Evolutionary conservation across 345 rosid genomes (phyloP), one percentile per base, ranked within the genome.

Genomic region (Gossypium stocksii): DNA sequence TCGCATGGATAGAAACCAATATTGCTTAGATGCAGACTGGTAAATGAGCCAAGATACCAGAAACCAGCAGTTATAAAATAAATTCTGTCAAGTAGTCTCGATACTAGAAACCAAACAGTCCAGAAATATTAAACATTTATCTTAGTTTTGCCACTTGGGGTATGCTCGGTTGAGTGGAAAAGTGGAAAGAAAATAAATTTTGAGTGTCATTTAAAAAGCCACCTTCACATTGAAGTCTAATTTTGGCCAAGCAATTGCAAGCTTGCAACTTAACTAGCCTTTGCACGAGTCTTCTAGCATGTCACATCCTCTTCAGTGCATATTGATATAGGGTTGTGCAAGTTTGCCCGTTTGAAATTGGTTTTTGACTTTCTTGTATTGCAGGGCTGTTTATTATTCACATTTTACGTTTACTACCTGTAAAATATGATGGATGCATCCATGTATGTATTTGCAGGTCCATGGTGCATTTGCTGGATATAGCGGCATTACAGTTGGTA

Each of bases 381-480:
- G 17, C 34, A 0, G 12, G 44, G 44, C 22, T 34, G 12, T 62
- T 2, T 29, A 16, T 34, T 63, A 63, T 9, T 7, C 22, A 64
- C 23, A 9, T n/a, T 43, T 43, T 43, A 65, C 19, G 57, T 25
- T 49, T 25, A 27, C 16, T 16, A 48, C 20, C 23, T 14, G 41
- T 44, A 43, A 41, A 41, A 13, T 11, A 43, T 54, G n/a, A 20
- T 56, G 64, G 49, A 62, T 29, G 54, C 22, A 38, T 25, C 6
- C 11, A 20, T 38, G 19, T 6, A 41, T 68, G 7, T 34, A 34
- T 77, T 77, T 56, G 72, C 92, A 95, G 99, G 98, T 91, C 66
- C 98, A 90, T 79, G 98, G 96, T 48, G 98, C 98, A 54, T 95
- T 95, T 83, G 98, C 97, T 27, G 99, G 99, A 61, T 93, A 90